Evolutionary conservation across 495 filamentous ascomycete genomes (phyloP).

Genomic region (Aspergillus sclerotiicarbonarius): DNA sequence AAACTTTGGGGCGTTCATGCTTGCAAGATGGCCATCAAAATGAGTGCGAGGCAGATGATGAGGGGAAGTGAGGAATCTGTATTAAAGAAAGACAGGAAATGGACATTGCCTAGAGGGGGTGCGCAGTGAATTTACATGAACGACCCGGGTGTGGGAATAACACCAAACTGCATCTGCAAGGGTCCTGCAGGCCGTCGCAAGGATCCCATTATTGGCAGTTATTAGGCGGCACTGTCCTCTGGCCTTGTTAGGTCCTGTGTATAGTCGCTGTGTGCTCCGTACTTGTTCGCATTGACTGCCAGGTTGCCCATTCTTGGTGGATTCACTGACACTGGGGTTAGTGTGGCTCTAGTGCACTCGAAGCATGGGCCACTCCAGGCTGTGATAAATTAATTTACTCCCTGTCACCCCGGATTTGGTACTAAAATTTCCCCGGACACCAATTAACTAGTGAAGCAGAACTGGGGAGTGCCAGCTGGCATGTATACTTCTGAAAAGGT

Average conservation of each 20-base stretch:
- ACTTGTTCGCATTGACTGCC: too few species aligned
- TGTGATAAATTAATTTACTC: too few species aligned
- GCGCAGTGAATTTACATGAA: not conserved
- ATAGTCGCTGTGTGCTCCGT: not conserved
- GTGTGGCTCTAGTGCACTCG: too few species aligned
- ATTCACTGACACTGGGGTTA: too few species aligned
- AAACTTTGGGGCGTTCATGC: not conserved
- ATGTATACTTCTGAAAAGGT: too few species aligned
- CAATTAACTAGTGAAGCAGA: too few species aligned
- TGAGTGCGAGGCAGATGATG: not conserved
- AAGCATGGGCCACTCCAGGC: too few species aligned
- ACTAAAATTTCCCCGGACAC: too few species aligned
- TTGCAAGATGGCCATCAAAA: not conserved
- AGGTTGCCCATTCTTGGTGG: too few species aligned
- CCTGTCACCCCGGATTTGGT: too few species aligned
- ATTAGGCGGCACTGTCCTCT: too few species aligned
- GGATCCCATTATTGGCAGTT: not conserved
- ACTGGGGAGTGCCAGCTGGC: too few species aligned
- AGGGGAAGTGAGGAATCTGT: not conserved
- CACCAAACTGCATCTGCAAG: not conserved
- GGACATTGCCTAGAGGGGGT: not conserved
- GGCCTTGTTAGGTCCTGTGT: not conserved
- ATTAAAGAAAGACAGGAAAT: not conserved
- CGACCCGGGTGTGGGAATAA: not conserved
- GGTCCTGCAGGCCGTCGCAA: not conserved